Evolutionary conservation across 2,329 filamentous ascomycete species (phyloP).

Genomic region (Aspergillus unguis): DNA sequence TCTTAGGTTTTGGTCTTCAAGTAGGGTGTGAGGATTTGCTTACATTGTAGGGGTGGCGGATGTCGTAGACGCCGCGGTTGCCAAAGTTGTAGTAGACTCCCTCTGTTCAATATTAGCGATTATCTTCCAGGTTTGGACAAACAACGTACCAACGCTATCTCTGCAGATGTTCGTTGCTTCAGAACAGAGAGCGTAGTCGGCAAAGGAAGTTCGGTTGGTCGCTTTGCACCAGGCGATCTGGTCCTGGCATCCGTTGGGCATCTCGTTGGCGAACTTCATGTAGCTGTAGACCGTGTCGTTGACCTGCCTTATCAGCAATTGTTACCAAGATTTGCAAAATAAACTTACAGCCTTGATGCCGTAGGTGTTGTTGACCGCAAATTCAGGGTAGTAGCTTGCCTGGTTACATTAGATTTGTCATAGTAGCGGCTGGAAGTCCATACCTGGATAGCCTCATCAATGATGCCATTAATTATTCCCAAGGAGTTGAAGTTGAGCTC

Average conservation of each 20-base stretch:
- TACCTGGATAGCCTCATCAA: constrained; percentile 51
- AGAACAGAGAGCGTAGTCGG: constrained; percentile 50
- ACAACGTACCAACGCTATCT: constrained; percentile 48
- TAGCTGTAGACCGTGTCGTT: constrained; percentile 60
- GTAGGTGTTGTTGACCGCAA: constrained; percentile 55
- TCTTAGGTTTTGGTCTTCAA: not conserved
- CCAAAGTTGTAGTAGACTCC: constrained; percentile 54
- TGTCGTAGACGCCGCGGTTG: constrained; percentile 59
- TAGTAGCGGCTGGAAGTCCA: not conserved
- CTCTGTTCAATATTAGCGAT: constrained; percentile 31
- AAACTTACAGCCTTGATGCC: constrained; percentile 44
- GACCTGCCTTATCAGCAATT: constrained; percentile 27
- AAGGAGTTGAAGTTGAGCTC: constrained; percentile 54
- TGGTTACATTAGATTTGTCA: not conserved
- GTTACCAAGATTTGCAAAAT: not conserved
- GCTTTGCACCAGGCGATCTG: constrained; percentile 65
- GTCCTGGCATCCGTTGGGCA: constrained; percentile 58
- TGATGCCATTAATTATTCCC: constrained; percentile 56
- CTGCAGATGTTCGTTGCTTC: constrained; percentile 56
- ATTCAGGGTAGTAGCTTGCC: constrained; percentile 49
- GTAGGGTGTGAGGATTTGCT: constrained; percentile 5
- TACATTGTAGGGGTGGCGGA: constrained; percentile 51
- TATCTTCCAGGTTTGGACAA: not conserved
- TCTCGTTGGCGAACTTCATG: constrained; percentile 57
- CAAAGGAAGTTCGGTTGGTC: constrained; percentile 57